Evolutionary conservation across 2,329 filamentous ascomycete genomes (phyloP).

Genomic region (Westerdykella aurantiaca): DNA sequence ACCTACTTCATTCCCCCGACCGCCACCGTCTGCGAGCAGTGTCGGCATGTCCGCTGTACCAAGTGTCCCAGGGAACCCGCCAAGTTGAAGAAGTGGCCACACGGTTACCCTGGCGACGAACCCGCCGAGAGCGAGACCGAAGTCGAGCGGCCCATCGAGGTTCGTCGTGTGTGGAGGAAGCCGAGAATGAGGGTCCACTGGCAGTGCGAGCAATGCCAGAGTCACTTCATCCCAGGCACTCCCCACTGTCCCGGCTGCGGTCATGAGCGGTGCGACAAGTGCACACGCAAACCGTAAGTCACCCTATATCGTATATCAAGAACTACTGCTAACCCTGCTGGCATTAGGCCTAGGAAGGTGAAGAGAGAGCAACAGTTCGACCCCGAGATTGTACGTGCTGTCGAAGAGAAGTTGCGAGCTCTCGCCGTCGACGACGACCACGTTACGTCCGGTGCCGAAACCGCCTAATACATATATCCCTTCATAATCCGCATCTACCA

Average conservation of each 20-base stretch:
- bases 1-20: constrained; percentile 50
- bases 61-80: constrained; percentile 75
- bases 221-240: constrained; percentile 52
- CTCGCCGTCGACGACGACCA: constrained; percentile 24
- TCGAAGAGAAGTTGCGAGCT: constrained; percentile 51
- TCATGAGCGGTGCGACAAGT: constrained; percentile 55
- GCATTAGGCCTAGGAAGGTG: constrained; percentile 51
- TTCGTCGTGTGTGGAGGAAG: constrained; percentile 40
- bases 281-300: constrained; percentile 49
- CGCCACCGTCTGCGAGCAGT: constrained; percentile 60
- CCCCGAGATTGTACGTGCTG: constrained; percentile 52
- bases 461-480: neutral
- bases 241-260: constrained; percentile 56
- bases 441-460: neutral
- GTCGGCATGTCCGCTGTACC: constrained; percentile 69
- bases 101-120: constrained; percentile 63
- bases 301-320: neutral
- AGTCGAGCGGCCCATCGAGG: constrained; percentile 12
- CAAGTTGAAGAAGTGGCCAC: constrained; percentile 63
- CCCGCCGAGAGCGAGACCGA: constrained; percentile 28
- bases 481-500: too few relatives aligned
- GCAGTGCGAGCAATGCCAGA: constrained; percentile 58
- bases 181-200: constrained; percentile 42
- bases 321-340: constrained; percentile 7
- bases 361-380: constrained; percentile 53